Evolutionary conservation across 2,329 filamentous ascomycete genomes (phyloP), one percentile per base, ranked within the genome.

Genomic region (Trematosphaeria pertusa): DNA sequence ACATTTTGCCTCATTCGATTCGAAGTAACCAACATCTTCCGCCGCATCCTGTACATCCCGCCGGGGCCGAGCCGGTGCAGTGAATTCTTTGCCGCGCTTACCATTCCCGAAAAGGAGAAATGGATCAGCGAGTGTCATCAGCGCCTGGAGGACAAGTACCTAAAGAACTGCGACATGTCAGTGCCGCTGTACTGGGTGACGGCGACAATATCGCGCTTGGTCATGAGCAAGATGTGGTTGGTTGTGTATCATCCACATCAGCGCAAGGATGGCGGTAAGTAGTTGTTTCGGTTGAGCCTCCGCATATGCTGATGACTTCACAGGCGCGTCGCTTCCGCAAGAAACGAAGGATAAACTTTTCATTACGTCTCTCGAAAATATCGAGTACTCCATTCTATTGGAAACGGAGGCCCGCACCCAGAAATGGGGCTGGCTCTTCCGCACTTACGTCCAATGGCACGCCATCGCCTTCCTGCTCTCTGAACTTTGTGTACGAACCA

Each of bases 171-270:
- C 49, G 82, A 85, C 43, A 78, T 79, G 54, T 75, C 77, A 0
- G 72, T 84, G 1, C 83, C 82, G 6, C 72, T 89, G 1, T 85
- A 85, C 52, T 89, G 87, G 85, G 81, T 88, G 19, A 82, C 82
- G 6, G 85, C 83, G 3, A 87, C 87, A 20, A 78, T 89, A 18
- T 81, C 84, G 3, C 82, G 87, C 8, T 77, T 93, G 22, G 84
- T 92, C 52, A 82, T 91, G 73, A 85, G 86, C 41, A 93, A 91
- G 71, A 84, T 91, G 76, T 89, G 86, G 74, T 78, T 94, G 26
- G 81, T 91, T 49, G 81, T 90, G 2, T 88, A 93, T 61, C 86
- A 93, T 58, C 88, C 88, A 0, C 80, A 87, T 60, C 83, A 88
- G 22, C 81, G 85, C 40, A 78, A 80, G 24, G 81, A 84, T 19